A percentile compares a stretch with the other conserved stretches of the same genome.
Conservation (phyloP, 352 stramenopile species). For the Globisporangium emineosum region DNA sequence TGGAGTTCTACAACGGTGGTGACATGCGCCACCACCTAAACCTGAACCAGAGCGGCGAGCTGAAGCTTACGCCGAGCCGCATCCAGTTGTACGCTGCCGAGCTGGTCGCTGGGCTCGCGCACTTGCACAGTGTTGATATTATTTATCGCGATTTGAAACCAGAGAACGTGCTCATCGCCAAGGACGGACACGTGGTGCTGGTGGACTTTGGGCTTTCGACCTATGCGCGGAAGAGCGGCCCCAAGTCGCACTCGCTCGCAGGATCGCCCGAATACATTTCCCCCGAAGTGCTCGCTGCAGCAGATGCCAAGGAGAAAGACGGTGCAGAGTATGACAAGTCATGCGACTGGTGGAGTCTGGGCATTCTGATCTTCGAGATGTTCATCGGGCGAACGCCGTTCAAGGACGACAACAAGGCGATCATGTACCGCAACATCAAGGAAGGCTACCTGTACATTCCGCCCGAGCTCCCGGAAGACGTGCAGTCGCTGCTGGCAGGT, state of each 20-base stretch:
- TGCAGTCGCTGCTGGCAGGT: constrained; percentile 69
- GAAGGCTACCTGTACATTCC: constrained; percentile 81
- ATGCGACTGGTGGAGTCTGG: constrained; percentile 91
- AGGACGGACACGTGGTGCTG: constrained; percentile 87
- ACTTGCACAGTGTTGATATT: constrained; percentile 89
- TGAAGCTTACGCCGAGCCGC: constrained; percentile 60
- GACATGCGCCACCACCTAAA: constrained; percentile 89
- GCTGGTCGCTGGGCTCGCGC: constrained; percentile 73
- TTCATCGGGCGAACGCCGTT: constrained; percentile 89
- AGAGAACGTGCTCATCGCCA: constrained; percentile 85
- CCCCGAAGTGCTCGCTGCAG: constrained; percentile 84
- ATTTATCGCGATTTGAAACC: constrained; percentile 89
- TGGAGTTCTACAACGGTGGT: constrained; percentile 98
- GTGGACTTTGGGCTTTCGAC: constrained; percentile 92
- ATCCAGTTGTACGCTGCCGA: constrained; percentile 88
- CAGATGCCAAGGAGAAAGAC: constrained; percentile 35
- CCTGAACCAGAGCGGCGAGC: constrained; percentile 59
- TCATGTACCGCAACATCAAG: constrained; percentile 92
- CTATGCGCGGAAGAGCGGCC: constrained; percentile 44
- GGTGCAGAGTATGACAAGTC: constrained; percentile 65
- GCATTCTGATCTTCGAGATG: constrained; percentile 92
- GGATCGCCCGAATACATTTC: constrained; percentile 91
- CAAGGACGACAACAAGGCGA: constrained; percentile 88
- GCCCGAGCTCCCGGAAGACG: constrained; percentile 61
- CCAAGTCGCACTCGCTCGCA: constrained; percentile 71